phyloP scores from a whole-genome alignment of 1,284 basidiomycete genomes.

The Boletus smithii region DNA sequence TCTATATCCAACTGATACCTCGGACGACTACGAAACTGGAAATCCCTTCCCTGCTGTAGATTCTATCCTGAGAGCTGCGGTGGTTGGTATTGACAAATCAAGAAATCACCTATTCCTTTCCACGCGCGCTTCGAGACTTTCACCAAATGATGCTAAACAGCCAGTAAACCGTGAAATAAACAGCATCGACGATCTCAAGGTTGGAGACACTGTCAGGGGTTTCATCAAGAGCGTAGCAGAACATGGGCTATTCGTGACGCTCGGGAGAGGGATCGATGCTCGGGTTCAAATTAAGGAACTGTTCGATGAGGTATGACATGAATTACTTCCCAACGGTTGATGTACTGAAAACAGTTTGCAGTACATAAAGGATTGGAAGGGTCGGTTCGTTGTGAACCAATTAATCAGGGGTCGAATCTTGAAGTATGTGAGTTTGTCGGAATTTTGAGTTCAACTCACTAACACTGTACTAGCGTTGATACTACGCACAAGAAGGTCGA shows the following conservation, averaged over 20 bases:
- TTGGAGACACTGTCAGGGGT: constrained; percentile 76
- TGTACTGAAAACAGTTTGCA: constrained; percentile 34
- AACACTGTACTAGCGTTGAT: constrained; percentile 55
- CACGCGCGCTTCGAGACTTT: constrained; percentile 69
- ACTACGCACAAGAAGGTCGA: constrained; percentile 74
- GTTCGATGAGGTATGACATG: constrained; percentile 70
- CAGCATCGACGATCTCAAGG: constrained; percentile 62
- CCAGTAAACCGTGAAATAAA: constrained; percentile 71
- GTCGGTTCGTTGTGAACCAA: constrained; percentile 76
- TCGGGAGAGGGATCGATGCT: constrained; percentile 82
- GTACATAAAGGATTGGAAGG: constrained; percentile 96
- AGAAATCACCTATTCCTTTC: constrained; percentile 71
- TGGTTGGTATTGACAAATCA: constrained; percentile 65
- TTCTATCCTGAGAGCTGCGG: constrained; percentile 64
- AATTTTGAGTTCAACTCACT: constrained; percentile 10
- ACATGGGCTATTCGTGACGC: constrained; percentile 86
- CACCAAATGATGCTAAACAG: constrained; percentile 45
- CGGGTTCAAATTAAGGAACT: constrained; percentile 93
- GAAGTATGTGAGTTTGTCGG: constrained; percentile 44
- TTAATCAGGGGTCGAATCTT: constrained; percentile 85
- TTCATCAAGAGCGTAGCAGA: constrained; percentile 87
- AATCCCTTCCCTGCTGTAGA: constrained; percentile 62
- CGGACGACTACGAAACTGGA: constrained; percentile 72
- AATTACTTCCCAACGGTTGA: background rate
- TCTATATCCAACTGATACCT: constrained; percentile 76